Percentiles rank a stretch among this genome's conserved stretches.
These are phyloP conservation scores for Pistacia integerrima DNA, from an alignment of 345 rosid genomes.

Conservation along the genomic window DNA sequence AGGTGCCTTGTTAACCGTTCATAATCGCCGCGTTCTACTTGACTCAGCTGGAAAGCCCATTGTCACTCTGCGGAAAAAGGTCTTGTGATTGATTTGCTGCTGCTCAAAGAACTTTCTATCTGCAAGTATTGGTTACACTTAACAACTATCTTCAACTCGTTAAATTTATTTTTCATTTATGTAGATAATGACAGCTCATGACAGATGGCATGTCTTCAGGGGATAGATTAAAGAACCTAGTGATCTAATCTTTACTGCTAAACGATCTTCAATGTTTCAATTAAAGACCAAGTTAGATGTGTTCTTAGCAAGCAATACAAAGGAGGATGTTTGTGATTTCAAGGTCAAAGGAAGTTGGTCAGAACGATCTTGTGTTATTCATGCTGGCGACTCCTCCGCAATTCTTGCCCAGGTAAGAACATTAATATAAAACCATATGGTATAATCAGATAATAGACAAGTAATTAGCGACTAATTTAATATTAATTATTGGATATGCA, in stretches of 20 bases:
- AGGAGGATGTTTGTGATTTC: conserved; percentile 18
- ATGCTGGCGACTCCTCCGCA: conserved; percentile 17
- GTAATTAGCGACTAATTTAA: too few relatives aligned
- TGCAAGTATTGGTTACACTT: too few relatives aligned
- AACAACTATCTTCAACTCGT: too few relatives aligned
- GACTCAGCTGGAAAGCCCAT: conserved; percentile 34
- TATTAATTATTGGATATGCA: background rate
- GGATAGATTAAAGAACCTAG: conserved; percentile 26
- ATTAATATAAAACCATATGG: too few relatives aligned
- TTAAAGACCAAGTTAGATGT: conserved; percentile 18
- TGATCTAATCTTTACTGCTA: conserved; percentile 23
- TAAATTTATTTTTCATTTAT: background rate
- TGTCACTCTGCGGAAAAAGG: conserved; percentile 35
- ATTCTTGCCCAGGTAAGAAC: conserved; percentile 25
- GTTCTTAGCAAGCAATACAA: conserved; percentile 23
- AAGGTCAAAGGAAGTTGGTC: conserved; percentile 27
- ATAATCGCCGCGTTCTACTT: conserved; percentile 22
- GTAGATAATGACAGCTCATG: conserved; percentile 38
- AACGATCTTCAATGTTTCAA: conserved; percentile 1
- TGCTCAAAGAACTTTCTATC: background rate
- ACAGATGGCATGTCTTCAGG: conserved; percentile 23
- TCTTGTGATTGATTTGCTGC: background rate
- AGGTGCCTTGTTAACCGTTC: conserved; percentile 21
- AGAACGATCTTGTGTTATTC: conserved; percentile 24
- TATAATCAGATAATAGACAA: too few relatives aligned